These are phyloP conservation scores for Candida corydali DNA, from an alignment of 805 yeast species.

Conservation along the genomic window DNA sequence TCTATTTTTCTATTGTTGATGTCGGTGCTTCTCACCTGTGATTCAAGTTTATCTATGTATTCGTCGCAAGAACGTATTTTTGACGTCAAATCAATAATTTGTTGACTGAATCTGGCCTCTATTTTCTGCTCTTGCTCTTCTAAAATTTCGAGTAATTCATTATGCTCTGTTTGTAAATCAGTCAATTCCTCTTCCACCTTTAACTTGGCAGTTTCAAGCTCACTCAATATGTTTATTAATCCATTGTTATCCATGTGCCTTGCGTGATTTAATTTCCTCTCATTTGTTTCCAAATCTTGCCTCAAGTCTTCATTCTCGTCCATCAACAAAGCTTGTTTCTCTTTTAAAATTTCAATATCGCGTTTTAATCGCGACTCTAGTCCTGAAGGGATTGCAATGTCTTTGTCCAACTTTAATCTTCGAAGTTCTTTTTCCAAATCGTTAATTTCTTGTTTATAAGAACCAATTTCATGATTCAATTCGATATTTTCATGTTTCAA, in stretches of 20 bases:
- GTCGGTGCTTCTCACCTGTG: conserved; percentile 8
- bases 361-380: too few species aligned
- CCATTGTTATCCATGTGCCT: conserved; percentile 5
- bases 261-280: background rate
- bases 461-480: background rate
- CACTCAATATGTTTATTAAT: background rate
- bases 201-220: background rate
- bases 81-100: conserved; percentile 2
- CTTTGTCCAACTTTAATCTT: background rate
- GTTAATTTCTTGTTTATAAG: background rate
- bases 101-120: background rate
- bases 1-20: conserved; percentile 6
- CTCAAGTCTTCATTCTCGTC: conserved; percentile 1
- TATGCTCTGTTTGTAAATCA: background rate
- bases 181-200: background rate
- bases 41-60: conserved; percentile 6
- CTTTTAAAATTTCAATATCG: too few species aligned
- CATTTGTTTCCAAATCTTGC: background rate
- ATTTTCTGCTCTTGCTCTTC: background rate
- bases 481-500: background rate
- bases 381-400: too few species aligned
- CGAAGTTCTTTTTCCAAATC: background rate
- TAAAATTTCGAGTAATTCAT: background rate
- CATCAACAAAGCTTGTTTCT: background rate
- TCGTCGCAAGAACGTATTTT: conserved; percentile 4